Percentiles rank a stretch among this genome's conserved stretches.
Conservation (phyloP, 495 filamentous ascomycete species). For the Annulohypoxylon nitens region DNA sequence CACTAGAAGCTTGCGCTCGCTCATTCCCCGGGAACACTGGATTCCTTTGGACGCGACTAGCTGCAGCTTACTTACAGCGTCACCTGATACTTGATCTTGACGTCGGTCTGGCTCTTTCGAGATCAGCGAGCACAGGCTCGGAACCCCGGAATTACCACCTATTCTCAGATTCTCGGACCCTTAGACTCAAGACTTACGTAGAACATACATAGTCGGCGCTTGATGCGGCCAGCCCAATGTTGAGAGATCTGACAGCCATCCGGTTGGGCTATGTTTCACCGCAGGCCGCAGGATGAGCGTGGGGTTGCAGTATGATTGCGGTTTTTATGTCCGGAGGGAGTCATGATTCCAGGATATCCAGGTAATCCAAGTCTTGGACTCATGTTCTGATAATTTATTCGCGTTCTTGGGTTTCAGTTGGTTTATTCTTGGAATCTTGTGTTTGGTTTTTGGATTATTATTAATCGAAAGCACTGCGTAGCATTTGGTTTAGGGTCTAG, state of each 20-base stretch:
- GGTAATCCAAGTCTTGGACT: slow-evolving; percentile 26
- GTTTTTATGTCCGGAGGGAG: slow-evolving; percentile 36
- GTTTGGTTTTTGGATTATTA: background rate
- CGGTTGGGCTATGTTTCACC: slow-evolving; percentile 28
- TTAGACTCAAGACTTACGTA: background rate
- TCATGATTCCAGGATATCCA: slow-evolving; percentile 15
- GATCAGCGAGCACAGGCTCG: slow-evolving; percentile 9
- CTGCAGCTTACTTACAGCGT: slow-evolving; percentile 39
- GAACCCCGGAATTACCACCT: slow-evolving; percentile 23
- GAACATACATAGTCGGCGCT: slow-evolving; percentile 15
- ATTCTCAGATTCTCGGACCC: background rate
- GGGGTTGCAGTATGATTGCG: slow-evolving; percentile 30
- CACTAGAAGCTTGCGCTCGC: slow-evolving; percentile 15
- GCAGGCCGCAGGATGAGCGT: slow-evolving; percentile 34
- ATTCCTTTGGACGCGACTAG: background rate
- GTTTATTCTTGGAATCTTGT: background rate
- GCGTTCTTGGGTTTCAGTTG: slow-evolving; percentile 22
- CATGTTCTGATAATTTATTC: slow-evolving; percentile 15
- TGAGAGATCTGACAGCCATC: slow-evolving; percentile 11
- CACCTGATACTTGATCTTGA: slow-evolving; percentile 32
- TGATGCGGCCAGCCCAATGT: slow-evolving; percentile 23
- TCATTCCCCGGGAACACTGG: slow-evolving; percentile 20
- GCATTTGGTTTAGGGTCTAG: background rate
- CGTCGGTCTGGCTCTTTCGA: slow-evolving; percentile 19
- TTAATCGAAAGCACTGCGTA: background rate